A percentile compares a stretch with the other conserved stretches of the same genome.
phyloP scores from a whole-genome alignment of 345 rosid genomes.

The Heritiera littoralis region DNA sequence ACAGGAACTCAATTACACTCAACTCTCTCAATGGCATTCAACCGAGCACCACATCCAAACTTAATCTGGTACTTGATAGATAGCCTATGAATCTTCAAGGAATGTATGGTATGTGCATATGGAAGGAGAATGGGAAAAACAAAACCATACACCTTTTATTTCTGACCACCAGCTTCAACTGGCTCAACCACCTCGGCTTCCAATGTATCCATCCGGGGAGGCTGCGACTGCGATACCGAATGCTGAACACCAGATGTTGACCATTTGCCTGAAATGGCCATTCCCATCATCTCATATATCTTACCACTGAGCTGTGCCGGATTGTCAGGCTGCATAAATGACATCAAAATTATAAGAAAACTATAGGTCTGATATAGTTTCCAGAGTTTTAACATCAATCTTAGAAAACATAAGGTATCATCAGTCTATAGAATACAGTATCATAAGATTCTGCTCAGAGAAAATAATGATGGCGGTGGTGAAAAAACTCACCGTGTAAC shows the following conservation, averaged over 20 bases:
- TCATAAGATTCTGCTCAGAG: not conserved
- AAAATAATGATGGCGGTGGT: not conserved
- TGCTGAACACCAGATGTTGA: constrained; percentile 36
- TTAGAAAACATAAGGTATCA: not conserved
- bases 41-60: not conserved
- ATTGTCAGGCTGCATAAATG: constrained; percentile 72
- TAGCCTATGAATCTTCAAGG: not conserved
- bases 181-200: constrained; percentile 91
- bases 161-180: constrained; percentile 53
- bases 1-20: too few species aligned
- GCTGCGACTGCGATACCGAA: constrained; percentile 27
- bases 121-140: not conserved
- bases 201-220: constrained; percentile 37
- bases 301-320: constrained; percentile 96
- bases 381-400: not conserved
- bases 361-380: not conserved
- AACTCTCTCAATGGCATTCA: not conserved
- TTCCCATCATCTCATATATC: constrained; percentile 94
- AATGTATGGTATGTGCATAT: not conserved
- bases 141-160: constrained; percentile 40
- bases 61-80: not conserved
- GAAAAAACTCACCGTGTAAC: constrained; percentile 68
- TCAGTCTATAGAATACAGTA: not conserved
- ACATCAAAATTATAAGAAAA: not conserved
- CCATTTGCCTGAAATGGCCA: constrained; percentile 85